phyloP scores from a whole-genome alignment of 768 basidiomycete genomes.

The Leccinum aurantiacum region DNA sequence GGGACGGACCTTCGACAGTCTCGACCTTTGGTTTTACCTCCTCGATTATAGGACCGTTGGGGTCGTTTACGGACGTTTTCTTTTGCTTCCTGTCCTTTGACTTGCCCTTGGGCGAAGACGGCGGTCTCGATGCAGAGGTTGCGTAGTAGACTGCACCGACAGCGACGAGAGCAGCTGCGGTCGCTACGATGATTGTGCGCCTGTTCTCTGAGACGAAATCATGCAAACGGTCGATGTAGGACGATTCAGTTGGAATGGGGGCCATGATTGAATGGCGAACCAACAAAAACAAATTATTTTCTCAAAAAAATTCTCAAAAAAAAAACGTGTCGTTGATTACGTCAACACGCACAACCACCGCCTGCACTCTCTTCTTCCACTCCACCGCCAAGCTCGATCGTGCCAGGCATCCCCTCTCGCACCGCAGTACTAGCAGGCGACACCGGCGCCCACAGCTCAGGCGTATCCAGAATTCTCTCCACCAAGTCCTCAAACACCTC shows the following conservation, averaged over 20 bases:
- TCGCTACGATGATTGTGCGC: slow-evolving; percentile 68
- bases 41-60: slow-evolving; percentile 78
- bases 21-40: slow-evolving; percentile 55
- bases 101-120: slow-evolving; percentile 44
- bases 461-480: slow-evolving; percentile 77
- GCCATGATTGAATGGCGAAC: slow-evolving; percentile 18
- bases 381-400: slow-evolving; percentile 34
- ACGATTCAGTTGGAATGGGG: slow-evolving; percentile 18
- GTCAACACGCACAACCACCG: slow-evolving; percentile 37
- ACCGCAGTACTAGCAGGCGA: slow-evolving; percentile 16
- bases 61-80: slow-evolving; percentile 55
- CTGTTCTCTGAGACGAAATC: slow-evolving; percentile 76
- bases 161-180: slow-evolving; percentile 69
- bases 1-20: slow-evolving; percentile 31
- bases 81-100: slow-evolving; percentile 48
- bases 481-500: slow-evolving; percentile 81
- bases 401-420: slow-evolving; percentile 42
- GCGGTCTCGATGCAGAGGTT: slow-evolving; percentile 35
- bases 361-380: slow-evolving; percentile 15
- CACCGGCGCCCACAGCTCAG: slow-evolving; percentile 68
- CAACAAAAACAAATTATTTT: neutral
- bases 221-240: slow-evolving; percentile 62
- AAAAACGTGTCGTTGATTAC: slow-evolving; percentile 23
- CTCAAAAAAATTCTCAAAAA: neutral
- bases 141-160: slow-evolving; percentile 76